These are phyloP conservation scores for Spinacia oleracea DNA, from an alignment of 179 eudicot species.

Conservation along the genomic window DNA sequence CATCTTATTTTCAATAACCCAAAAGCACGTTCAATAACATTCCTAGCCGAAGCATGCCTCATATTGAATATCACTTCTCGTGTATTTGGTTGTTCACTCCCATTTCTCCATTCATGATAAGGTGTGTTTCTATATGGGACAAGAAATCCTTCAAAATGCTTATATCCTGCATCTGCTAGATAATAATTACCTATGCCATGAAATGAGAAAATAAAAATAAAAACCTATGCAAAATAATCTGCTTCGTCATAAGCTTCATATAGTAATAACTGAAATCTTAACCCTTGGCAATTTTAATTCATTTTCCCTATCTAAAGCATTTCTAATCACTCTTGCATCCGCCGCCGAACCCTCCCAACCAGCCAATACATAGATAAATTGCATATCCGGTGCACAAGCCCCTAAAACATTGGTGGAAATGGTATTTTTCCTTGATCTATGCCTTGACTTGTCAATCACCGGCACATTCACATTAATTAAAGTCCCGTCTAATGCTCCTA, in stretches of 20 bases:
- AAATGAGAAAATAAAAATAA: neutral
- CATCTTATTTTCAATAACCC: neutral
- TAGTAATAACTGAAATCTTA: neutral
- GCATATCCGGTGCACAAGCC: neutral
- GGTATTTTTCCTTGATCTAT: neutral
- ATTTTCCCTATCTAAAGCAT: neutral
- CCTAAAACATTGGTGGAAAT: neutral
- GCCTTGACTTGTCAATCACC: neutral
- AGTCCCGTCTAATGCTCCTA: neutral
- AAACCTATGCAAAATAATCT: neutral
- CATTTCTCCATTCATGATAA: neutral
- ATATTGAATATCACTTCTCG: neutral
- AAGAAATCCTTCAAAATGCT: slow-evolving; percentile 1
- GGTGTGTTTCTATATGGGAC: neutral
- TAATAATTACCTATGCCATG: slow-evolving; percentile 1
- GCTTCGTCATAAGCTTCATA: neutral
- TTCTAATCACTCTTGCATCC: neutral
- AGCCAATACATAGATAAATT: neutral
- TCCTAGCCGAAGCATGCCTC: neutral
- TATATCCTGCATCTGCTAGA: neutral
- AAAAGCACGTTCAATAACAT: neutral
- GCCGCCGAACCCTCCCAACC: neutral
- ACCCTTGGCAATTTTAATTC: neutral
- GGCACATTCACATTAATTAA: neutral
- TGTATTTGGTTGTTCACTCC: neutral